Conservation (phyloP, 1,139 yeast species). For the Candida tetrigidarum region DNA sequence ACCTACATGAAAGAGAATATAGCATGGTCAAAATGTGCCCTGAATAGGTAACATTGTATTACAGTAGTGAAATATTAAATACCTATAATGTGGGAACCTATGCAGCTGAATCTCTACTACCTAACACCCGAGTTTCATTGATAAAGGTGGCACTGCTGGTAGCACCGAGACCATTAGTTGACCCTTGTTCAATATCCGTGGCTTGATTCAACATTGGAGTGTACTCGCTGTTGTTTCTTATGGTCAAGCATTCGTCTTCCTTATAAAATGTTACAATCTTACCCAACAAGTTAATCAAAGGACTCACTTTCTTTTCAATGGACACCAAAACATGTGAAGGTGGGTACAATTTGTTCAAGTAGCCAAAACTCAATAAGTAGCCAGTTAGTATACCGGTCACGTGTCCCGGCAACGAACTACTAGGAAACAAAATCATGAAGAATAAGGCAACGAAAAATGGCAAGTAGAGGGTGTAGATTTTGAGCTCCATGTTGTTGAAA, state of each 20-base stretch:
- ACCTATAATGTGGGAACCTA: background rate
- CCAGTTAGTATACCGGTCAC: constrained; percentile 47
- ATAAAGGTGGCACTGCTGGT: background rate
- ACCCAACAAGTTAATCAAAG: constrained; percentile 57
- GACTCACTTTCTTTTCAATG: constrained; percentile 61
- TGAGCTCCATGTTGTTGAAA: constrained; percentile 18
- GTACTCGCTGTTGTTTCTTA: constrained; percentile 44
- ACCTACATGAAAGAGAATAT: no score
- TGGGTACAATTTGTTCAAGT: constrained; percentile 59
- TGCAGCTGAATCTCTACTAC: constrained; percentile 8
- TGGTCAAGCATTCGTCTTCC: constrained; percentile 57
- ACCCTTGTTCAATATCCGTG: constrained; percentile 25
- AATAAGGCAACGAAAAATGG: constrained; percentile 63
- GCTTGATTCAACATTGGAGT: constrained; percentile 30
- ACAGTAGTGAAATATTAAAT: background rate
- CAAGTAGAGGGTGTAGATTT: constrained; percentile 62
- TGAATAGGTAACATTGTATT: background rate
- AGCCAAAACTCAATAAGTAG: constrained; percentile 57
- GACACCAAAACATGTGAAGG: constrained; percentile 68
- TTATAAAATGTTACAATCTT: constrained; percentile 54
- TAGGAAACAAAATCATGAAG: constrained; percentile 49
- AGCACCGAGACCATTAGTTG: background rate
- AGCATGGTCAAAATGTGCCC: no score
- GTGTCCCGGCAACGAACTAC: constrained; percentile 78
- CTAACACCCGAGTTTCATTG: constrained; percentile 16